phyloP scores from a whole-genome alignment of 2,329 filamentous ascomycete species.

The Epichloe hybrida region DNA sequence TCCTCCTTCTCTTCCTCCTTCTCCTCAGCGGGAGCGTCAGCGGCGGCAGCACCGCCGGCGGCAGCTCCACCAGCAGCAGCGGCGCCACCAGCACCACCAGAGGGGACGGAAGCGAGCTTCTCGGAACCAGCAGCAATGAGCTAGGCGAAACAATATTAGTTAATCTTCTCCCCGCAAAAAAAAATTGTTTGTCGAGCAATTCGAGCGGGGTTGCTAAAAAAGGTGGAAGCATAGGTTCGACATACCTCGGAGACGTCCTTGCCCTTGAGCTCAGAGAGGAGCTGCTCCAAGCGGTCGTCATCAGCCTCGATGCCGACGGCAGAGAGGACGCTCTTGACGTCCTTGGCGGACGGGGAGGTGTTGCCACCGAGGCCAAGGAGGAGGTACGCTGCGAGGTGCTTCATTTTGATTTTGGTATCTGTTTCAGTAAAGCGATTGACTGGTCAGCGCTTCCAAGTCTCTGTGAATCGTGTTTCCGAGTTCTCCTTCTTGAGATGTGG shows the following conservation, averaged over 20 bases:
- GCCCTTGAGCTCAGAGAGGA: conserved; percentile 82
- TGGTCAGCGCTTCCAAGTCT: too few species aligned
- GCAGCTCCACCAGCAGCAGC: conserved; percentile 52
- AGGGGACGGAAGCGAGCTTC: conserved; percentile 97
- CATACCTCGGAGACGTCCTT: conserved; percentile 88
- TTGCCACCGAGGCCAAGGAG: conserved; percentile 93
- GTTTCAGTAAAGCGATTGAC: conserved; percentile 7
- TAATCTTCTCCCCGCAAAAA: not conserved
- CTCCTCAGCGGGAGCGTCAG: conserved; percentile 37
- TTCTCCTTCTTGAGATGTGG: too few species aligned
- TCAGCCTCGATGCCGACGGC: conserved; percentile 95
- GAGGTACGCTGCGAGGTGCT: conserved; percentile 99
- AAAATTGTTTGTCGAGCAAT: not conserved
- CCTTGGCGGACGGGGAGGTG: conserved; percentile 67
- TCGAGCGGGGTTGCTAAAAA: too few species aligned
- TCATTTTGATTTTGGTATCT: conserved; percentile 63
- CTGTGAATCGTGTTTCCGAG: too few species aligned
- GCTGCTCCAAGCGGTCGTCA: conserved; percentile 67
- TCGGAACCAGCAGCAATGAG: conserved; percentile 77
- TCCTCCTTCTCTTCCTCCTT: conserved; percentile 76
- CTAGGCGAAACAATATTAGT: conserved; percentile 31
- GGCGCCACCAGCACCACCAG: conserved; percentile 69
- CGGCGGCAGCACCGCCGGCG: conserved; percentile 52
- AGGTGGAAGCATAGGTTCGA: not conserved
- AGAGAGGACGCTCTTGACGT: conserved; percentile 80